These are phyloP conservation scores for Entrophospora sp. DNA, from an alignment of 192 early-diverging fungal species.

Conservation along the genomic window DNA sequence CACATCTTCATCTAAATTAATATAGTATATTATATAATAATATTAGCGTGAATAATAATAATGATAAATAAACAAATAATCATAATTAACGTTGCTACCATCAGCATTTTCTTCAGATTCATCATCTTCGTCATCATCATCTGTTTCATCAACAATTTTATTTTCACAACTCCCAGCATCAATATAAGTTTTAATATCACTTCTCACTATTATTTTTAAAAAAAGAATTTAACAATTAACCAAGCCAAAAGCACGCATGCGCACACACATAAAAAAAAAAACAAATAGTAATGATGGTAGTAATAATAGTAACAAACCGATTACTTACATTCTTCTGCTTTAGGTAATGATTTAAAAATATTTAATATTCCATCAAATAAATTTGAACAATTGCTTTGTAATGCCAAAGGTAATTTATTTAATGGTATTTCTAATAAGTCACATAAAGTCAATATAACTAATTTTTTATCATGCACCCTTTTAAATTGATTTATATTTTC, in stretches of 20 bases:
- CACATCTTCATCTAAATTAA: constrained; percentile 37
- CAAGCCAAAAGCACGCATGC: too few relatives aligned
- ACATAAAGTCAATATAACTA: constrained; percentile 74
- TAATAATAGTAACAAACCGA: too few relatives aligned
- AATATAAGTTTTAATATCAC: constrained; percentile 43
- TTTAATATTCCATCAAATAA: constrained; percentile 62
- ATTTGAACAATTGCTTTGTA: constrained; percentile 67
- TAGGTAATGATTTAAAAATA: constrained; percentile 69
- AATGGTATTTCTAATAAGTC: constrained; percentile 63
- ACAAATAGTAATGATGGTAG: not conserved
- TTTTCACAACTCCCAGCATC: constrained; percentile 46
- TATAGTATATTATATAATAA: not conserved
- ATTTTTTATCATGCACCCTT: constrained; percentile 92
- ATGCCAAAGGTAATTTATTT: constrained; percentile 56
- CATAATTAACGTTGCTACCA: constrained; percentile 43
- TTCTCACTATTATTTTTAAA: constrained; percentile 27
- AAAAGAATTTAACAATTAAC: constrained; percentile 17
- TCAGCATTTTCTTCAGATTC: constrained; percentile 54
- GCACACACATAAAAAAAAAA: constrained; percentile 15
- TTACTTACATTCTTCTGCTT: constrained; percentile 52
- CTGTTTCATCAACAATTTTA: constrained; percentile 47
- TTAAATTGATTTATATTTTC: constrained; percentile 60
- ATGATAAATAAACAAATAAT: constrained; percentile 19
- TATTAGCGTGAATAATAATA: not conserved
- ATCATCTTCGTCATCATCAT: constrained; percentile 37